A percentile compares a stretch with the other conserved stretches of the same genome.
phyloP scores from a whole-genome alignment of 768 basidiomycete species.

The Mycena chlorophos region DNA sequence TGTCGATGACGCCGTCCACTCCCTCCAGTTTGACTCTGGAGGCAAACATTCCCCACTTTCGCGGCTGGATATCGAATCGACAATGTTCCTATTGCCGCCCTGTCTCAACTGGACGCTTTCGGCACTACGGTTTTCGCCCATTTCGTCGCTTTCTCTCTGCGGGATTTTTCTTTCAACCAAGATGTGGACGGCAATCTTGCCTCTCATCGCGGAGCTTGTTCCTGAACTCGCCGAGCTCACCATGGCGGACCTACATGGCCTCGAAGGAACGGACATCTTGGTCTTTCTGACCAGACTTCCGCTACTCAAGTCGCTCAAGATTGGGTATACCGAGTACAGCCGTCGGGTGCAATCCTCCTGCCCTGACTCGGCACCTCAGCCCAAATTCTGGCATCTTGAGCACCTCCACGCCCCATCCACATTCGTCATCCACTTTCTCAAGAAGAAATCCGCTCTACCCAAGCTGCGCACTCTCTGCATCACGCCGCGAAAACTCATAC shows the following conservation, averaged over 20 bases:
- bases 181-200: conserved; percentile 15
- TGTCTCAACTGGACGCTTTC: conserved; percentile 17
- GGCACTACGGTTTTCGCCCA: conserved; percentile 12
- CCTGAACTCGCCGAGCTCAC: conserved; percentile 13
- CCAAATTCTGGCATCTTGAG: conserved; percentile 7
- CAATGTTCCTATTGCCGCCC: conserved; percentile 13
- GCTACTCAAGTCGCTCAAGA: conserved; percentile 8
- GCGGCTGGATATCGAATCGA: conserved; percentile 15
- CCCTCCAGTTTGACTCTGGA: conserved; percentile 13
- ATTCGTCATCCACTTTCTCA: conserved; percentile 14
- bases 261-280: conserved; percentile 18
- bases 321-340: conserved; percentile 21
- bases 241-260: conserved; percentile 12
- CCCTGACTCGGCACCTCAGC: conserved; percentile 14
- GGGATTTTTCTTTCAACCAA: conserved; percentile 13
- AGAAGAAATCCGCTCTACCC: conserved; percentile 11
- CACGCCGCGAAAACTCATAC: conserved; percentile 16
- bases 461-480: conserved; percentile 7
- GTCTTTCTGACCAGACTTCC: conserved; percentile 15
- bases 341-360: conserved; percentile 12
- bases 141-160: conserved; percentile 10
- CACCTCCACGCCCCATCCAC: conserved; percentile 18
- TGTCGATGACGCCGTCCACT: neutral
- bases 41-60: conserved; percentile 4
- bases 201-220: conserved; percentile 8